Evolutionary conservation across 1,139 yeast genomes (phyloP).

Genomic region (Diutina siamensis): DNA sequence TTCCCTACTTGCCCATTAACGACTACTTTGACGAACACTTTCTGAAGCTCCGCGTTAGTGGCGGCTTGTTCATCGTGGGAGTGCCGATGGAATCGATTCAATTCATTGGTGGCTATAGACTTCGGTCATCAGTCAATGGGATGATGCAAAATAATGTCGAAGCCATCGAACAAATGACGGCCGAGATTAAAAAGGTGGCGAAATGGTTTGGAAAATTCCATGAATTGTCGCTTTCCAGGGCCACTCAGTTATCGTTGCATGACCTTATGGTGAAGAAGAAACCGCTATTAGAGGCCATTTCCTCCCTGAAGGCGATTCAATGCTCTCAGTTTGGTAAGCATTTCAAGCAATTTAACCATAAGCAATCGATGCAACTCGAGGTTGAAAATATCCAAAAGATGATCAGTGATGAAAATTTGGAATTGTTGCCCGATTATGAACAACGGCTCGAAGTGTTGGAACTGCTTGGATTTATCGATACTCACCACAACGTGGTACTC

Average conservation of each 20-base stretch:
- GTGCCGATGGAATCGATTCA: slow-evolving; percentile 39
- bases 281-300: slow-evolving; percentile 25
- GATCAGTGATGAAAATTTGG: slow-evolving; percentile 80
- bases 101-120: slow-evolving; percentile 34
- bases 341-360: slow-evolving; percentile 36
- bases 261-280: slow-evolving; percentile 39
- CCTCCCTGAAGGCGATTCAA: slow-evolving; percentile 15
- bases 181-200: slow-evolving; percentile 28
- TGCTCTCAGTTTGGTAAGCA: slow-evolving; percentile 37
- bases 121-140: slow-evolving; percentile 30
- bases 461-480: slow-evolving; percentile 67
- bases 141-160: slow-evolving; percentile 32
- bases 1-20: slow-evolving; percentile 43
- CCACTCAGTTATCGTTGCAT: slow-evolving; percentile 40
- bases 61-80: slow-evolving; percentile 26
- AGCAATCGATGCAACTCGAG: slow-evolving; percentile 33
- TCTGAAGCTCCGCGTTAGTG: slow-evolving; percentile 20
- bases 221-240: slow-evolving; percentile 31
- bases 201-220: slow-evolving; percentile 34
- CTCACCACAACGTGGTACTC: slow-evolving; percentile 60
- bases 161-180: slow-evolving; percentile 29
- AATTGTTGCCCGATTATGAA: slow-evolving; percentile 85
- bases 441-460: slow-evolving; percentile 72
- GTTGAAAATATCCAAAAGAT: slow-evolving; percentile 47
- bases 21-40: slow-evolving; percentile 18